Percentiles rank a stretch among this genome's conserved stretches.
Evolutionary conservation across 2,329 filamentous ascomycete genomes (phyloP).

Genomic region (Fonsecaea erecta): DNA sequence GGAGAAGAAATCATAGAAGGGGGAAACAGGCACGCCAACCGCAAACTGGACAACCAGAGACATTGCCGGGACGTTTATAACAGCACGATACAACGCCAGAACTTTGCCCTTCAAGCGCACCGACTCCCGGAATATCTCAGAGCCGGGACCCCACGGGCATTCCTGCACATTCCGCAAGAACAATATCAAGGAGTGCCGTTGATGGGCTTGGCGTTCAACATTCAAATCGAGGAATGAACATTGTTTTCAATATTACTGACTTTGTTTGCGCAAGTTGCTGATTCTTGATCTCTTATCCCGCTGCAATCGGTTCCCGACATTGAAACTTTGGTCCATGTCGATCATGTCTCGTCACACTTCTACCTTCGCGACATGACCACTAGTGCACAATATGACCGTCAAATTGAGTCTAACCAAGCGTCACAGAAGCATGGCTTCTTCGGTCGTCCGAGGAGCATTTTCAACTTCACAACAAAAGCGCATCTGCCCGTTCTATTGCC

Average conservation of each 20-base stretch:
- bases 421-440: background rate
- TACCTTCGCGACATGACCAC: slow-evolving; percentile 14
- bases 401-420: background rate
- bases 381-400: slow-evolving; percentile 7
- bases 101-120: background rate
- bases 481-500: slow-evolving; percentile 62
- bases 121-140: background rate
- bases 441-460: slow-evolving; percentile 62
- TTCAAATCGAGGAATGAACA: slow-evolving; percentile 2
- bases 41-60: background rate
- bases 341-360: background rate
- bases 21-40: background rate
- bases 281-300: slow-evolving; percentile 5
- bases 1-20: slow-evolving; percentile 48
- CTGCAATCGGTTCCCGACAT: background rate
- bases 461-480: slow-evolving; percentile 70
- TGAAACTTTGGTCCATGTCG: background rate
- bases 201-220: slow-evolving; percentile 3
- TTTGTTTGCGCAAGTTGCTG: slow-evolving; percentile 1
- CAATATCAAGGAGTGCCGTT: slow-evolving; percentile 38
- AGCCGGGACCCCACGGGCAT: background rate
- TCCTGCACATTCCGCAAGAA: slow-evolving; percentile 37
- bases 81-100: background rate
- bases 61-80: background rate
- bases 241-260: background rate